These are phyloP conservation scores for Aspergillus glaucus DNA, from an alignment of 2,329 filamentous ascomycete genomes.

Conservation along the genomic window DNA sequence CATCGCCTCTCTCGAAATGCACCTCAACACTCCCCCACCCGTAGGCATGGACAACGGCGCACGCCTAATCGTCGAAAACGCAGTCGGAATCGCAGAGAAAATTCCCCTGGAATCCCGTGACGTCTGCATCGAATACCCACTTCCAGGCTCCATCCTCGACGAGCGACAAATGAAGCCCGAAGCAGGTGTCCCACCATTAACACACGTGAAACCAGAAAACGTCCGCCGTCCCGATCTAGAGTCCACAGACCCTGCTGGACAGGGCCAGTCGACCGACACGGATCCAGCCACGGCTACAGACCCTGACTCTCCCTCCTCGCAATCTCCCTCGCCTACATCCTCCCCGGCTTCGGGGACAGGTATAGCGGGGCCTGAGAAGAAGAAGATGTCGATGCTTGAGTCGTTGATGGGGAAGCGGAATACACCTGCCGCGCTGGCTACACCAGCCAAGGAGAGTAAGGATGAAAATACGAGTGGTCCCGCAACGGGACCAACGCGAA, in stretches of 20 bases:
- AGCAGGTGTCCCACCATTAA: conserved; percentile 55
- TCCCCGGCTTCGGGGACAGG: conserved; percentile 12
- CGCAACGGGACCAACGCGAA: conserved; percentile 25
- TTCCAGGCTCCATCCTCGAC: conserved; percentile 66
- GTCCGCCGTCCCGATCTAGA: background rate
- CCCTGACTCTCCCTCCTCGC: background rate
- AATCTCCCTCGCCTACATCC: conserved; percentile 1
- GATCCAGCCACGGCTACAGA: conserved; percentile 1
- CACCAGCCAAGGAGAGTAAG: conserved; percentile 10
- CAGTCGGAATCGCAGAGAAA: conserved; percentile 77
- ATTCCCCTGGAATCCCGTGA: conserved; percentile 87
- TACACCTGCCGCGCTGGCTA: conserved; percentile 3
- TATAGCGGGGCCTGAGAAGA: conserved; percentile 12
- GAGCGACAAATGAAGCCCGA: conserved; percentile 81
- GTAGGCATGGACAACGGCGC: conserved; percentile 80
- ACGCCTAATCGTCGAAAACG: conserved; percentile 87
- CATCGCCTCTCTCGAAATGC: conserved; percentile 63
- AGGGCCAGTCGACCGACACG: conserved; percentile 4
- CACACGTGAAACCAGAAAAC: conserved; percentile 5
- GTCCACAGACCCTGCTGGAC: background rate
- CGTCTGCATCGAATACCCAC: conserved; percentile 77
- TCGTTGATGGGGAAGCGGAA: conserved; percentile 27
- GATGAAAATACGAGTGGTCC: conserved; percentile 28
- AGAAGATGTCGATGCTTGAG: conserved; percentile 39
- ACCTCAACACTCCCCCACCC: conserved; percentile 70